A percentile compares a stretch with the other conserved stretches of the same genome.
Conservation (phyloP, 2,329 filamentous ascomycete species). For the Fusarium luffae region DNA sequence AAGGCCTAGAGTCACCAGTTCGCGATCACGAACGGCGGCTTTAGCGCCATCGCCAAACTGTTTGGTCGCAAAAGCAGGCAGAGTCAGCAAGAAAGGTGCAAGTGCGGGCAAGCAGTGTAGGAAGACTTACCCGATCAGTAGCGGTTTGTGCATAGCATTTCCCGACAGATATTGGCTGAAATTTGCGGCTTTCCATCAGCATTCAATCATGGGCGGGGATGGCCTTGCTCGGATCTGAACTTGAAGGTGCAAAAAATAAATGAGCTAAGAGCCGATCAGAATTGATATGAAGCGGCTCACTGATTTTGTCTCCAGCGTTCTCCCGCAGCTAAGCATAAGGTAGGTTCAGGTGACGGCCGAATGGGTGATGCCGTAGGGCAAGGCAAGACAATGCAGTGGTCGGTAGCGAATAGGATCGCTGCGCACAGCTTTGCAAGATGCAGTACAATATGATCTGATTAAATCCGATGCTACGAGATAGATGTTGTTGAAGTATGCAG, state of each 20-base stretch:
- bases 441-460: neutral
- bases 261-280: neutral
- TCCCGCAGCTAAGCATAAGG: neutral
- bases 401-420: neutral
- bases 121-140: conserved; percentile 48
- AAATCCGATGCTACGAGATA: conserved; percentile 6
- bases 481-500: conserved; percentile 8
- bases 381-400: neutral
- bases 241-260: neutral
- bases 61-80: conserved; percentile 12
- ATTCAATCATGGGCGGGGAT: conserved; percentile 34
- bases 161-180: conserved; percentile 49
- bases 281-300: neutral
- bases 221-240: conserved; percentile 11
- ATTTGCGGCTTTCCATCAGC: conserved; percentile 45
- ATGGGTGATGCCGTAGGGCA: neutral
- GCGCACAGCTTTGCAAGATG: neutral
- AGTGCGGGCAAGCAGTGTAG: neutral
- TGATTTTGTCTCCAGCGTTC: neutral
- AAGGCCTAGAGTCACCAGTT: conserved; percentile 45
- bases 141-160: conserved; percentile 53
- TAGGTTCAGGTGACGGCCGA: neutral
- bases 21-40: conserved; percentile 50
- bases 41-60: conserved; percentile 54
- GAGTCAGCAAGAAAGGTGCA: conserved; percentile 9